Evolutionary conservation across 768 basidiomycete genomes (phyloP).

Genomic region (Lactarius hengduanensis): DNA sequence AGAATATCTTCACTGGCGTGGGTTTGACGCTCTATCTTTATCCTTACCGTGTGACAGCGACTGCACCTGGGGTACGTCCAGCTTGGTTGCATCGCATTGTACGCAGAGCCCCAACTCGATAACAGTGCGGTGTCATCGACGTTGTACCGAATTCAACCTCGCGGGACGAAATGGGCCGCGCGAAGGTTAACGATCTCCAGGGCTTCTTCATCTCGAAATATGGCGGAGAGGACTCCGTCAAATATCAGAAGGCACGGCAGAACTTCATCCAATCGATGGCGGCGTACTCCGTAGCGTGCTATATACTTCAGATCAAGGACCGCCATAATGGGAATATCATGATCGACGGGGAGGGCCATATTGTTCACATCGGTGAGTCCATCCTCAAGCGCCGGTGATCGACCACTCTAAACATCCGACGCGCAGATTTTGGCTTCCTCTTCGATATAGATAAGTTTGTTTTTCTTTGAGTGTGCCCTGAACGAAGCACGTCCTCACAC

Average conservation of each 20-base stretch:
- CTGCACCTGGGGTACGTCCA: constrained; percentile 81
- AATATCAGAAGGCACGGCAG: constrained; percentile 88
- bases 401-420: neutral
- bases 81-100: neutral
- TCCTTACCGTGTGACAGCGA: constrained; percentile 96
- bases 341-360: constrained; percentile 98
- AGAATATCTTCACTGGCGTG: constrained; percentile 89
- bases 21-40: constrained; percentile 90
- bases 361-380: constrained; percentile 85
- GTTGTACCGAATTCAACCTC: constrained; percentile 98
- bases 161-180: constrained; percentile 98
- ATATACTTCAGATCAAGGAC: constrained; percentile 98
- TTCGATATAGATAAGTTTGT: constrained; percentile 96
- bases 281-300: constrained; percentile 96
- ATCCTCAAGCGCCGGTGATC: neutral
- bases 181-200: constrained; percentile 94
- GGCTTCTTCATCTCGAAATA: constrained; percentile 95
- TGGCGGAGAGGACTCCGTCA: constrained; percentile 82
- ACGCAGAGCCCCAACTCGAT: constrained; percentile 14
- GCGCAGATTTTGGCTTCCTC: constrained; percentile 91
- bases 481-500: constrained; percentile 4
- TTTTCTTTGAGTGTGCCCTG: constrained; percentile 14
- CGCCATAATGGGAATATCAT: constrained; percentile 99
- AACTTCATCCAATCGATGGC: constrained; percentile 99
- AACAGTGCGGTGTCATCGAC: constrained; percentile 94